Conservation (phyloP, 257 asterid species). For the Gardenia jasminoides region DNA sequence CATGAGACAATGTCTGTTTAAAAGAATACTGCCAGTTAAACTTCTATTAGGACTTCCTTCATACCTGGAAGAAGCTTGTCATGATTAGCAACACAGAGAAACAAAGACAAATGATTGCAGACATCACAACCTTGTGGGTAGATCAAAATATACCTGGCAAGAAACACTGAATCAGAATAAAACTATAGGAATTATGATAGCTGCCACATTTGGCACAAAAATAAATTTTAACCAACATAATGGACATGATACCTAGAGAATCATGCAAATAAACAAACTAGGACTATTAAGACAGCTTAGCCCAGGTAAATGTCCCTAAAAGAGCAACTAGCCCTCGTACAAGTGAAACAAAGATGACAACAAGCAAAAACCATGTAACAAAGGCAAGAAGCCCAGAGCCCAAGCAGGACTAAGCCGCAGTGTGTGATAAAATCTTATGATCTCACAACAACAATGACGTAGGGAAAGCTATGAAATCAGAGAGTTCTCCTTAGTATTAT, state of each 20-base stretch:
- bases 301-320: not conserved
- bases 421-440: not conserved
- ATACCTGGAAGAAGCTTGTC: conserved; percentile 96
- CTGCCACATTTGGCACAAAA: not conserved
- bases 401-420: not conserved
- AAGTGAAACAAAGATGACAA: not conserved
- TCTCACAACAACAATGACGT: not conserved
- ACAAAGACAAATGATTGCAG: conserved; percentile 89
- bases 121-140: conserved; percentile 98
- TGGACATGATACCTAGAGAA: not conserved
- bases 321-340: not conserved
- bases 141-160: conserved; percentile 83
- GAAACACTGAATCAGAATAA: conserved; percentile 25
- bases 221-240: not conserved
- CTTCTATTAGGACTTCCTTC: conserved; percentile 3
- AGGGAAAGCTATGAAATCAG: not conserved
- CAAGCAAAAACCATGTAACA: not conserved
- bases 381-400: not conserved
- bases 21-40: not conserved
- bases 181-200: not conserved
- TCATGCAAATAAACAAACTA: not conserved
- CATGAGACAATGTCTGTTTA: conserved; percentile 17
- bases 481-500: not conserved
- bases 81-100: conserved; percentile 95
- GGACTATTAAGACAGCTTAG: not conserved